These are phyloP conservation scores for Leucogyrophana mollusca DNA, from an alignment of 768 basidiomycete species.

Conservation along the genomic window DNA sequence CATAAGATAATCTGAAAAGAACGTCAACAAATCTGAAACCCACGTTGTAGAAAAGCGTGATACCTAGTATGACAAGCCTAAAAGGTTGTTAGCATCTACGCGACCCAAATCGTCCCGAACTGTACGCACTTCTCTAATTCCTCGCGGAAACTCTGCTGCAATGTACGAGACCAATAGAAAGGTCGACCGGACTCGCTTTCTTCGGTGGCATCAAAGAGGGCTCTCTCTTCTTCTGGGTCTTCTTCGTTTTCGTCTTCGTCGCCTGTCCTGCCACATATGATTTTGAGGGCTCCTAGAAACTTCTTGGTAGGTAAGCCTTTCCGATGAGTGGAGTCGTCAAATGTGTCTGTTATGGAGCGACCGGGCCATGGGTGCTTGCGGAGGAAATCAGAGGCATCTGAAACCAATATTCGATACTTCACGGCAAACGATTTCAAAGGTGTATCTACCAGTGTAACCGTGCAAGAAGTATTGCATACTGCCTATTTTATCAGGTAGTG, in stretches of 20 bases:
- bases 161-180: slow-evolving; percentile 79
- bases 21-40: slow-evolving; percentile 5
- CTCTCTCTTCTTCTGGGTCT: slow-evolving; percentile 74
- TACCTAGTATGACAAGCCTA: slow-evolving; percentile 84
- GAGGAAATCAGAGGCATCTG: slow-evolving; percentile 87
- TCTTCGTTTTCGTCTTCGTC: slow-evolving; percentile 70
- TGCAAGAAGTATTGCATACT: slow-evolving; percentile 89
- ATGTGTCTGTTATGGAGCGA: slow-evolving; percentile 79
- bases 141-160: slow-evolving; percentile 83
- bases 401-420: not conserved
- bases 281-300: slow-evolving; percentile 63
- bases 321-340: slow-evolving; percentile 80
- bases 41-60: not conserved
- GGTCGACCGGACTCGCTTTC: slow-evolving; percentile 51
- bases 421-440: not conserved
- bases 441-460: slow-evolving; percentile 64
- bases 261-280: slow-evolving; percentile 85
- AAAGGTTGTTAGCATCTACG: slow-evolving; percentile 9
- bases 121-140: slow-evolving; percentile 79
- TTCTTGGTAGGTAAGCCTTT: slow-evolving; percentile 69
- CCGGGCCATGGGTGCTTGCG: slow-evolving; percentile 88
- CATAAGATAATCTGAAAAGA: slow-evolving; percentile 76
- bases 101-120: not conserved
- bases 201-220: slow-evolving; percentile 66
- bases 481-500: slow-evolving; percentile 84